A percentile compares a stretch with the other conserved stretches of the same genome.
These are phyloP conservation scores for Clonostachys solani DNA, from an alignment of 2,329 filamentous ascomycete species.

Conservation along the genomic window DNA sequence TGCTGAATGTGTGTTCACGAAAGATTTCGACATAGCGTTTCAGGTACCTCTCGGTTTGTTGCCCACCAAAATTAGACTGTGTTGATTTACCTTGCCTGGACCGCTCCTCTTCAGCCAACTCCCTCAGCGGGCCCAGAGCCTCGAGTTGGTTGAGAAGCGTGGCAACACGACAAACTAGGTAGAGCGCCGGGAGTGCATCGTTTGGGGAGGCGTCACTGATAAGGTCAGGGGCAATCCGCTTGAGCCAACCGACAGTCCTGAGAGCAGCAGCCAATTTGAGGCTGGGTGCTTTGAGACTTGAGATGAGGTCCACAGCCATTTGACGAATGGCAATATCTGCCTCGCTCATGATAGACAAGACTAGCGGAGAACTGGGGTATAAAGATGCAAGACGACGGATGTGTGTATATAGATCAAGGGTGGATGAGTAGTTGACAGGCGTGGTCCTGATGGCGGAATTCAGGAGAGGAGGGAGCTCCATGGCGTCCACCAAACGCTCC, in stretches of 20 bases:
- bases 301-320: slow-evolving; percentile 81
- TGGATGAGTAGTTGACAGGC: slow-evolving; percentile 77
- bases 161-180: slow-evolving; percentile 79
- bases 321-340: slow-evolving; percentile 85
- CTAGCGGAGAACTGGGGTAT: slow-evolving; percentile 74
- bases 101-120: slow-evolving; percentile 84
- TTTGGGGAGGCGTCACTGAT: slow-evolving; percentile 35
- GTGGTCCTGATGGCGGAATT: slow-evolving; percentile 68
- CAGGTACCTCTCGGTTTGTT: slow-evolving; percentile 90
- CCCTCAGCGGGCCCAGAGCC: slow-evolving; percentile 78
- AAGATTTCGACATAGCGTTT: slow-evolving; percentile 98
- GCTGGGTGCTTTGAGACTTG: slow-evolving; percentile 68
- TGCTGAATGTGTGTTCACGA: slow-evolving; percentile 93
- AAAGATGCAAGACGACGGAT: slow-evolving; percentile 80
- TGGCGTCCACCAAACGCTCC: slow-evolving; percentile 82
- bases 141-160: slow-evolving; percentile 77
- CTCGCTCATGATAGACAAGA: slow-evolving; percentile 69
- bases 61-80: slow-evolving; percentile 62
- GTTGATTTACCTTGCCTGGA: slow-evolving; percentile 29
- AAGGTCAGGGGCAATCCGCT: slow-evolving; percentile 80
- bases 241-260: slow-evolving; percentile 86
- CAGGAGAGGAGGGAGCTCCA: slow-evolving; percentile 83
- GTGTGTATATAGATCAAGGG: slow-evolving; percentile 88
- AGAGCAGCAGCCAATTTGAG: slow-evolving; percentile 88
- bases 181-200: slow-evolving; percentile 74